Evolutionary conservation across 2,329 filamentous ascomycete genomes (phyloP).

Genomic region (Claviceps spartinae): DNA sequence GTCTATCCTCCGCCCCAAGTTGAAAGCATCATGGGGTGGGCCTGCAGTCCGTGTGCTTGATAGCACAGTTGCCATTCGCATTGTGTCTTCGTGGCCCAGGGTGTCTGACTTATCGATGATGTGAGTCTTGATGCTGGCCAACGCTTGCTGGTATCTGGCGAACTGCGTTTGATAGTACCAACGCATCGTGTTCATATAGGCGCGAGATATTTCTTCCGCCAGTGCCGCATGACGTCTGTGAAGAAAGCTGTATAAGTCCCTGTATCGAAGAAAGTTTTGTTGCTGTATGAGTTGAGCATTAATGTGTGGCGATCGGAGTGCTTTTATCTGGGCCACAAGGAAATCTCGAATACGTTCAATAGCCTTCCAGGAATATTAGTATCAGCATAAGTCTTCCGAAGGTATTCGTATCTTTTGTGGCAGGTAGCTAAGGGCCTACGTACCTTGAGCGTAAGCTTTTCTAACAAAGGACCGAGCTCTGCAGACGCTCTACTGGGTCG

Average conservation of each 20-base stretch:
- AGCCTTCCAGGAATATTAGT: slow-evolving; percentile 36
- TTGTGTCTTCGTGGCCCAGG: slow-evolving; percentile 63
- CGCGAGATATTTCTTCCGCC: slow-evolving; percentile 78
- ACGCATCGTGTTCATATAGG: slow-evolving; percentile 96
- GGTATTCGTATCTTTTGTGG: neutral
- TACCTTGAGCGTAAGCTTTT: slow-evolving; percentile 72
- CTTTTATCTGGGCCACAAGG: slow-evolving; percentile 87
- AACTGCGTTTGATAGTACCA: slow-evolving; percentile 97
- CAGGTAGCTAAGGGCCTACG: neutral
- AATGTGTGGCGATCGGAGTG: slow-evolving; percentile 84
- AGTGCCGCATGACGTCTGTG: slow-evolving; percentile 70
- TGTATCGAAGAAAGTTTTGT: slow-evolving; percentile 77
- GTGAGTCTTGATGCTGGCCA: slow-evolving; percentile 77
- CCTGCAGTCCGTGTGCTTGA: slow-evolving; percentile 32
- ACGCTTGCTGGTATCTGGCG: slow-evolving; percentile 67
- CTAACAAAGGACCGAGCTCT: slow-evolving; percentile 73
- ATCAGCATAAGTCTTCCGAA: neutral
- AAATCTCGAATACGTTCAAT: slow-evolving; percentile 89
- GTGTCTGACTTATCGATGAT: slow-evolving; percentile 70
- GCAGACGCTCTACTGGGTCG: slow-evolving; percentile 60
- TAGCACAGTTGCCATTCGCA: slow-evolving; percentile 48
- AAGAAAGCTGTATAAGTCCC: slow-evolving; percentile 76
- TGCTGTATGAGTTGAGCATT: slow-evolving; percentile 96
- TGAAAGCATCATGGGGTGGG: slow-evolving; percentile 72
- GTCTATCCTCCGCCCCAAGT: slow-evolving; percentile 74